phyloP scores from a whole-genome alignment of 140 eudicot species.

The Bidens hawaiensis region DNA sequence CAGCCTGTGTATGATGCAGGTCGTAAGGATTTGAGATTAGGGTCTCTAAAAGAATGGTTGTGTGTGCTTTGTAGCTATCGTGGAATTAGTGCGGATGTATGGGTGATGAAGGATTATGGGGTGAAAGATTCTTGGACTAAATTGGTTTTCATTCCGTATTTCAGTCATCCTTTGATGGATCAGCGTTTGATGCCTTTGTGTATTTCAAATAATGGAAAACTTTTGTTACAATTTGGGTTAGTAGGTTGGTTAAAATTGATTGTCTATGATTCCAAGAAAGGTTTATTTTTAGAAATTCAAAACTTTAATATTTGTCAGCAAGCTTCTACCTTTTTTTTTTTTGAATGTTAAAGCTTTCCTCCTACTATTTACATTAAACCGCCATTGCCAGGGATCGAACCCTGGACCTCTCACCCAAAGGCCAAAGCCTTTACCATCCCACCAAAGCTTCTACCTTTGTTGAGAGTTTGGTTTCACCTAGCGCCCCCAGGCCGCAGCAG shows the following conservation, averaged over 20 bases:
- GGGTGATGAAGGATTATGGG: slow-evolving; percentile 73
- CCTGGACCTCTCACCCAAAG: no score
- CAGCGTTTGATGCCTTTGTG: slow-evolving; percentile 31
- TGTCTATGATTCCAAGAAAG: slow-evolving; percentile 37
- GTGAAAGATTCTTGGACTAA: slow-evolving; percentile 61
- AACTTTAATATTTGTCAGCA: slow-evolving; percentile 30
- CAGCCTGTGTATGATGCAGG: slow-evolving; percentile 43
- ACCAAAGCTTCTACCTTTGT: no score
- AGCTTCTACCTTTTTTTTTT: slow-evolving; percentile 29
- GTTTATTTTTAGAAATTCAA: slow-evolving; percentile 11
- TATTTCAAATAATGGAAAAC: slow-evolving; percentile 29
- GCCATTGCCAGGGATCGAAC: no score
- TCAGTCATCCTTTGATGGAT: slow-evolving; percentile 16
- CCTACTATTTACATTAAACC: no score
- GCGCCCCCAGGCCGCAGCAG: slow-evolving; percentile 8
- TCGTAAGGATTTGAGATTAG: slow-evolving; percentile 29
- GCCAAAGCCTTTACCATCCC: no score
- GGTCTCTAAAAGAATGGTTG: slow-evolving; percentile 39
- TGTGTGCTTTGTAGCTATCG: slow-evolving; percentile 35
- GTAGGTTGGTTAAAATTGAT: slow-evolving; percentile 12
- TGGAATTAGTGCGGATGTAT: slow-evolving; percentile 32
- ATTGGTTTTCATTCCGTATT: slow-evolving; percentile 36
- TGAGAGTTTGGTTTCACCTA: slow-evolving; percentile 52
- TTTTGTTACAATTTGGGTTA: slow-evolving; percentile 27
- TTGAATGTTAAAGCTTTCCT: no score